phyloP scores from a whole-genome alignment of 2,329 filamentous ascomycete species.

The Penicillium psychrosexuale region DNA sequence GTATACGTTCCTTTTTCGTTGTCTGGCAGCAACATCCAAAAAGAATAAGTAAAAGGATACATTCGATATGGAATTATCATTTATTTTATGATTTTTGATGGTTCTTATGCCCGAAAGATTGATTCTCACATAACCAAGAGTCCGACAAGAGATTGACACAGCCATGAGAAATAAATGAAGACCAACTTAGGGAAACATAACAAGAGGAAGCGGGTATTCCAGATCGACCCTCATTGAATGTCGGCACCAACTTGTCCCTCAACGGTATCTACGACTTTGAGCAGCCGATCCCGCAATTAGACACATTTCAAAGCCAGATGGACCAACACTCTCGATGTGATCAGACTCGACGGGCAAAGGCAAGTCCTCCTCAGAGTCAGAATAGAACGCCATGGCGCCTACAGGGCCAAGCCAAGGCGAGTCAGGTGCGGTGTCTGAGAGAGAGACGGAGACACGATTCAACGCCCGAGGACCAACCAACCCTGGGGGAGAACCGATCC shows the following conservation, averaged over 20 bases:
- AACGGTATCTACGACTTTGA: background rate
- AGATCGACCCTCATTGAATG: background rate
- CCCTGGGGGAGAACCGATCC: background rate
- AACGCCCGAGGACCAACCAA: background rate
- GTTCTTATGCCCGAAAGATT: no score
- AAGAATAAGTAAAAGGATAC: background rate
- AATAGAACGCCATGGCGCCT: background rate
- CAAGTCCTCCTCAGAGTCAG: background rate
- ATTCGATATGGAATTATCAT: no score
- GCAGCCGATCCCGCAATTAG: background rate
- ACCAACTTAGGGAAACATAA: background rate
- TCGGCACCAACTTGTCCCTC: background rate
- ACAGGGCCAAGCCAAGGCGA: background rate
- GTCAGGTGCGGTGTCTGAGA: background rate
- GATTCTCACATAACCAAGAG: background rate
- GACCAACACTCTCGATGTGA: background rate
- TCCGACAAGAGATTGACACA: background rate
- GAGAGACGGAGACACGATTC: background rate
- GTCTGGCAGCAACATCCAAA: background rate
- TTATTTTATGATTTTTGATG: background rate
- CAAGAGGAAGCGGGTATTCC: background rate
- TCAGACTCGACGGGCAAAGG: background rate
- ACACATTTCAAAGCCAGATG: background rate
- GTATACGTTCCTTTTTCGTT: background rate
- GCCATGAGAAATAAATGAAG: background rate